Evolutionary conservation across 2,329 filamentous ascomycete genomes (phyloP).

Genomic region (Emydomyces testavorans): DNA sequence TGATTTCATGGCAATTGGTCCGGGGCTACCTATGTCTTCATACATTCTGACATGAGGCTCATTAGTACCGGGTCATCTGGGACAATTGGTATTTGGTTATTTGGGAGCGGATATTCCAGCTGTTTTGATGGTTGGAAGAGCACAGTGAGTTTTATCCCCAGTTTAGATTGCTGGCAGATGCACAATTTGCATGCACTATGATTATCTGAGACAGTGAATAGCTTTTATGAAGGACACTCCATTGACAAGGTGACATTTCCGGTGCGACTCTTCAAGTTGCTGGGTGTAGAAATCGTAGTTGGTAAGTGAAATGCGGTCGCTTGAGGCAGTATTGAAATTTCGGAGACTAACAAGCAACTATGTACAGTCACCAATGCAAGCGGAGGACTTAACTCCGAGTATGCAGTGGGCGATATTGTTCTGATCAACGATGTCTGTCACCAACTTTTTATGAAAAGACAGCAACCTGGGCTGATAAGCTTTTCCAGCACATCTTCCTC

Average conservation of each 20-base stretch:
- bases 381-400: conserved; percentile 53
- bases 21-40: neutral
- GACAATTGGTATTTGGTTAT: conserved; percentile 53
- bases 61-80: conserved; percentile 48
- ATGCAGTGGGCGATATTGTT: conserved; percentile 54
- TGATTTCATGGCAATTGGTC: neutral
- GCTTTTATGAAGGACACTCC: conserved; percentile 57
- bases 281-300: conserved; percentile 50
- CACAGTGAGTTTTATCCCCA: conserved; percentile 43
- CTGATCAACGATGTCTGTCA: conserved; percentile 50
- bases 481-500: conserved; percentile 48
- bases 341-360: conserved; percentile 9
- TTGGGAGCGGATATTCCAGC: conserved; percentile 46
- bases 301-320: conserved; percentile 27
- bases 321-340: neutral
- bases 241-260: conserved; percentile 54
- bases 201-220: conserved; percentile 21
- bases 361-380: conserved; percentile 53
- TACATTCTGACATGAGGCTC: neutral
- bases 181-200: neutral
- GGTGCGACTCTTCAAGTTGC: conserved; percentile 50
- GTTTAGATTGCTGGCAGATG: neutral
- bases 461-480: conserved; percentile 16
- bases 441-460: neutral
- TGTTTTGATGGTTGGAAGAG: conserved; percentile 53